A percentile compares a stretch with the other conserved stretches of the same genome.
Evolutionary conservation across 2,329 filamentous ascomycete species (phyloP).

Genomic region (Monosporascus sp.): DNA sequence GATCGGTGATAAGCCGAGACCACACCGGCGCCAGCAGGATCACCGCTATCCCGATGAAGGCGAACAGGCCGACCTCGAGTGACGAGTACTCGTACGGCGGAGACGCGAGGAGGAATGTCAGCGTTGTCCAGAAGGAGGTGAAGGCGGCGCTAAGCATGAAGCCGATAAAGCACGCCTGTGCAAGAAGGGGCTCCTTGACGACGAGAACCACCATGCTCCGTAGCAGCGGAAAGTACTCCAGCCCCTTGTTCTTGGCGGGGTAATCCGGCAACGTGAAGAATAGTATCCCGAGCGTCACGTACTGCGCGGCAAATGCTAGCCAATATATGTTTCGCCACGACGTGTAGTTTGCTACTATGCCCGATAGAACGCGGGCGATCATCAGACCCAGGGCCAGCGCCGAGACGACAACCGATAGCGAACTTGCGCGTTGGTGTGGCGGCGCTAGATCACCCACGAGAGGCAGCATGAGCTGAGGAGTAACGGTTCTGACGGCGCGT

Average conservation of each 20-base stretch:
- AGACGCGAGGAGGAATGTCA: constrained; percentile 72
- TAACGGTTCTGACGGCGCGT: constrained; percentile 23
- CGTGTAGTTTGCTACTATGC: constrained; percentile 61
- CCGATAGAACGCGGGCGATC: constrained; percentile 62
- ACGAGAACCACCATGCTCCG: constrained; percentile 56
- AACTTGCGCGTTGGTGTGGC: constrained; percentile 53
- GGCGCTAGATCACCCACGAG: constrained; percentile 65
- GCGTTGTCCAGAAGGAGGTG: constrained; percentile 64
- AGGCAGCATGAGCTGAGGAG: constrained; percentile 59
- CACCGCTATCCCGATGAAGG: constrained; percentile 66
- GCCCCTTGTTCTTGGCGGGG: constrained; percentile 55
- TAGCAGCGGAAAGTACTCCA: constrained; percentile 57
- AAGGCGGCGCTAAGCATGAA: constrained; percentile 48
- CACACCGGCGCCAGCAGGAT: constrained; percentile 66
- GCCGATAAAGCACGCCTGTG: constrained; percentile 50
- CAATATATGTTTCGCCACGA: constrained; percentile 65
- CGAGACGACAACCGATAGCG: constrained; percentile 60
- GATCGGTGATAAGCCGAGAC: constrained; percentile 64
- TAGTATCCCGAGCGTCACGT: constrained; percentile 54
- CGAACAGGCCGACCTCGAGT: constrained; percentile 70
- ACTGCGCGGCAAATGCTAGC: constrained; percentile 60
- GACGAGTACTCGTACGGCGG: constrained; percentile 64
- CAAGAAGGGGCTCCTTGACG: constrained; percentile 52
- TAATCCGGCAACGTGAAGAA: constrained; percentile 68
- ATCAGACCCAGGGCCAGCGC: constrained; percentile 62